phyloP scores from a whole-genome alignment of 257 asterid species.

The Solanum pinnatisectum region DNA sequence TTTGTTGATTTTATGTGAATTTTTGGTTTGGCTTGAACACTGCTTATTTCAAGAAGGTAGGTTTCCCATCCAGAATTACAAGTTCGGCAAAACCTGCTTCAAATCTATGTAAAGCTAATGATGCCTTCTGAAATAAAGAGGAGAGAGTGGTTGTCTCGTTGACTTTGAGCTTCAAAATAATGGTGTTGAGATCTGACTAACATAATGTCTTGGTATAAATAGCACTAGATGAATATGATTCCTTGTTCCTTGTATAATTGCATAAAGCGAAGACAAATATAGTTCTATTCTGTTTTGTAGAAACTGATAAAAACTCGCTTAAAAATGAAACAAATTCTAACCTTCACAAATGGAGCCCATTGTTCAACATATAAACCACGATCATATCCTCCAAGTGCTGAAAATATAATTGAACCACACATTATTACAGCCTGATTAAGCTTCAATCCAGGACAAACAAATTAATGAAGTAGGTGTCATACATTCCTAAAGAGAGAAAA shows the following conservation, averaged over 20 bases:
- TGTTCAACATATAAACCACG: constrained; percentile 83
- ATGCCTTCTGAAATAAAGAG: neutral
- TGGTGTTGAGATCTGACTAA: neutral
- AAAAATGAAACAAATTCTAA: constrained; percentile 14
- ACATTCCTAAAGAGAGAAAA: neutral
- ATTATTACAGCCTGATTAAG: neutral
- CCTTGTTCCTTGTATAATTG: neutral
- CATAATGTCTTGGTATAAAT: neutral
- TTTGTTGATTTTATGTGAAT: neutral
- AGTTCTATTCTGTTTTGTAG: neutral
- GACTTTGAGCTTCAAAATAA: neutral
- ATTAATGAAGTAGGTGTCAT: neutral
- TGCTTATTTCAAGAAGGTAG: neutral
- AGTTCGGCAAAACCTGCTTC: neutral
- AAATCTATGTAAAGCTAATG: neutral
- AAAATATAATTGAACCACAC: constrained; percentile 4
- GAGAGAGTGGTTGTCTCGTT: neutral
- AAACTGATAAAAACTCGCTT: neutral
- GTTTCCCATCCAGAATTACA: neutral
- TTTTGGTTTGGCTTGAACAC: neutral
- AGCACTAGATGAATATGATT: neutral
- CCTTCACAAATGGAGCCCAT: constrained; percentile 97
- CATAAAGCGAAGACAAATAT: neutral
- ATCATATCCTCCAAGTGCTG: constrained; percentile 89
- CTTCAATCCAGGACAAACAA: neutral